These are phyloP conservation scores for Neofusicoccum umdonicola DNA, from an alignment of 2,329 filamentous ascomycete genomes.

Conservation along the genomic window DNA sequence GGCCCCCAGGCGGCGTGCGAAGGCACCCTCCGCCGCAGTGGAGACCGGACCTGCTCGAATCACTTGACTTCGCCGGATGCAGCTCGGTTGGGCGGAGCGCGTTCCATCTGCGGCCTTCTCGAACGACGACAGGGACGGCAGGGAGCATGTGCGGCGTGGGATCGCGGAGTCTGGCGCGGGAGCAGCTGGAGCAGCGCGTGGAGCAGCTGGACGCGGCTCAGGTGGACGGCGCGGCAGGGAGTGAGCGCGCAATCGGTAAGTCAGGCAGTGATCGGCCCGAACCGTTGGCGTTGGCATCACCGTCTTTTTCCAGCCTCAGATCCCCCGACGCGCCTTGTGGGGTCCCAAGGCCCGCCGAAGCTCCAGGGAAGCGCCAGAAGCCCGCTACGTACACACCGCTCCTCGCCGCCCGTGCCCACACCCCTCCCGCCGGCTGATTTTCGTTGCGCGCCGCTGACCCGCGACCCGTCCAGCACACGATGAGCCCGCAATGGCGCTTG, in stretches of 20 bases:
- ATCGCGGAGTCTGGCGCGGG: constrained; percentile 3
- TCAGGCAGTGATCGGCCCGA: constrained; percentile 3
- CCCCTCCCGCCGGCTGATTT: background rate
- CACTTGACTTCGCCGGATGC: constrained; percentile 16
- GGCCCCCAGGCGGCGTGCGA: background rate
- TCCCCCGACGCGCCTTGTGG: constrained; percentile 14
- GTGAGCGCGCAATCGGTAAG: background rate
- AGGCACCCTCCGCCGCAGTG: background rate
- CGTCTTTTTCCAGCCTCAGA: constrained; percentile 13
- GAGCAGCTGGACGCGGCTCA: background rate
- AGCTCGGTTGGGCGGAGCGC: constrained; percentile 15
- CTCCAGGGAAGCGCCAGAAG: constrained; percentile 5
- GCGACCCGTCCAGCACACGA: constrained; percentile 22
- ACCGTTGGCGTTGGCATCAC: constrained; percentile 9
- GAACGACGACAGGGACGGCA: background rate
- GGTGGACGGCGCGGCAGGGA: background rate
- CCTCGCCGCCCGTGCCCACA: background rate
- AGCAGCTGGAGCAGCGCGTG: background rate
- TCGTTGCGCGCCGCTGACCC: constrained; percentile 6
- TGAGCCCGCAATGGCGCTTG: constrained; percentile 20
- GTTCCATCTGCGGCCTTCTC: background rate
- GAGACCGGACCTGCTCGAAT: constrained; percentile 13
- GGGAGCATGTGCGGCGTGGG: constrained; percentile 11
- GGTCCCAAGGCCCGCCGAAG: constrained; percentile 4
- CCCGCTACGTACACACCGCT: constrained; percentile 7